Percentiles rank a stretch among this genome's conserved stretches.
phyloP scores from a whole-genome alignment of 768 basidiomycete genomes.

The Albatrellus ellisii region DNA sequence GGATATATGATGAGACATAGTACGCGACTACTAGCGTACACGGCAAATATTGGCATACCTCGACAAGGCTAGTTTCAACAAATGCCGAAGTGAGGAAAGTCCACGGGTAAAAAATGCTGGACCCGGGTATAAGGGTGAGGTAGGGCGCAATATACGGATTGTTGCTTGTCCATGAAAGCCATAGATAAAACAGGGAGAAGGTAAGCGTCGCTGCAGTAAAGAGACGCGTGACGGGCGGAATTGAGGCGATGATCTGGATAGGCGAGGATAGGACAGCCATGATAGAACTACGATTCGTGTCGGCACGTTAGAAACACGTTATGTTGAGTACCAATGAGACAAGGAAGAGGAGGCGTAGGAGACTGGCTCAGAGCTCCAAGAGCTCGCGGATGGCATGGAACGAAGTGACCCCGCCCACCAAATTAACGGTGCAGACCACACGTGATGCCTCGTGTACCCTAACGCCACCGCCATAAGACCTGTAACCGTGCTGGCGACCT shows the following conservation, averaged over 20 bases:
- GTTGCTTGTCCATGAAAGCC: constrained; percentile 43
- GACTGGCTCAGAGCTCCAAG: background rate
- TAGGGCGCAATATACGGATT: constrained; percentile 37
- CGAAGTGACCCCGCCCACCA: background rate
- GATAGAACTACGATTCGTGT: too few relatives aligned
- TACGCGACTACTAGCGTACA: background rate
- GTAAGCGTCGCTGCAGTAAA: constrained; percentile 52
- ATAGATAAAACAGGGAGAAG: constrained; percentile 46
- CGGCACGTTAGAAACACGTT: too few relatives aligned
- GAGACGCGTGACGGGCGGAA: constrained; percentile 68
- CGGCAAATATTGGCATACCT: constrained; percentile 41
- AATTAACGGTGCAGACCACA: background rate
- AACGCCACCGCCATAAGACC: background rate
- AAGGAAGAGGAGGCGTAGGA: background rate
- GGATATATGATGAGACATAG: constrained; percentile 6
- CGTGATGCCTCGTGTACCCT: background rate
- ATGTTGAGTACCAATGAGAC: background rate
- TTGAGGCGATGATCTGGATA: constrained; percentile 50
- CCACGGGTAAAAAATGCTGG: constrained; percentile 82
- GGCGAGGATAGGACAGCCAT: constrained; percentile 77
- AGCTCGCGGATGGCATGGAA: background rate
- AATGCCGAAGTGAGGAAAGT: constrained; percentile 81
- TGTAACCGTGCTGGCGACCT: background rate
- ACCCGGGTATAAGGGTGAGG: constrained; percentile 71
- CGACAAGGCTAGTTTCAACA: constrained; percentile 72